phyloP scores from a whole-genome alignment of 768 basidiomycete species.

The Jaapia argillacea region DNA sequence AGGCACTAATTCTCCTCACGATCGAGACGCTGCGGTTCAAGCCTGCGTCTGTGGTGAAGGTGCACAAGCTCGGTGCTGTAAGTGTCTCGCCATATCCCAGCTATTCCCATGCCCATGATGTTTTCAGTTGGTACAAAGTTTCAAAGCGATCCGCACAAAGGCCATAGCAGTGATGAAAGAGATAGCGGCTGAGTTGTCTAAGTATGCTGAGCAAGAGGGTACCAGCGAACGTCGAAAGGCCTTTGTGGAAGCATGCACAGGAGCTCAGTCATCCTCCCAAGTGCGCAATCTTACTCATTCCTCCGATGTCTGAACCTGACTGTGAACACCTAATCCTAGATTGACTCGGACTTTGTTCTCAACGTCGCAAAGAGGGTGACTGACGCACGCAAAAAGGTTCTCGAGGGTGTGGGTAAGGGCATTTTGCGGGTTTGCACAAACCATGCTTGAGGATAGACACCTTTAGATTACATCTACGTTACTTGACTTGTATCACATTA shows the following conservation, averaged over 20 bases:
- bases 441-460: constrained; percentile 16
- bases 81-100: constrained; percentile 14
- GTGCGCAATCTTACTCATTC: constrained; percentile 14
- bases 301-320: neutral
- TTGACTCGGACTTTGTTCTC: constrained; percentile 55
- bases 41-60: constrained; percentile 53
- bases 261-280: constrained; percentile 24
- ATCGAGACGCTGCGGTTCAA: constrained; percentile 73
- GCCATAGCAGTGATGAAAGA: constrained; percentile 44
- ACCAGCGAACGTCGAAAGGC: constrained; percentile 41
- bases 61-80: constrained; percentile 65
- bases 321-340: constrained; percentile 23
- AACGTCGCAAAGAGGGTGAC: constrained; percentile 52
- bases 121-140: constrained; percentile 52
- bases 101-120: constrained; percentile 2
- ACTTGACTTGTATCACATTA: too few relatives aligned
- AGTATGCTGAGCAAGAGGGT: constrained; percentile 40
- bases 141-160: constrained; percentile 50
- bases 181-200: constrained; percentile 42
- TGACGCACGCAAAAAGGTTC: constrained; percentile 61
- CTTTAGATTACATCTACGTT: too few relatives aligned
- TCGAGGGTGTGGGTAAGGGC: constrained; percentile 67
- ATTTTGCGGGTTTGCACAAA: constrained; percentile 40
- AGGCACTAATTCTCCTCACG: constrained; percentile 67
- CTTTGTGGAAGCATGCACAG: constrained; percentile 40